Percentiles rank a stretch among this genome's conserved stretches.
Conservation (phyloP, 208 protist genomes). For the Angomonas desouzai region DNA sequence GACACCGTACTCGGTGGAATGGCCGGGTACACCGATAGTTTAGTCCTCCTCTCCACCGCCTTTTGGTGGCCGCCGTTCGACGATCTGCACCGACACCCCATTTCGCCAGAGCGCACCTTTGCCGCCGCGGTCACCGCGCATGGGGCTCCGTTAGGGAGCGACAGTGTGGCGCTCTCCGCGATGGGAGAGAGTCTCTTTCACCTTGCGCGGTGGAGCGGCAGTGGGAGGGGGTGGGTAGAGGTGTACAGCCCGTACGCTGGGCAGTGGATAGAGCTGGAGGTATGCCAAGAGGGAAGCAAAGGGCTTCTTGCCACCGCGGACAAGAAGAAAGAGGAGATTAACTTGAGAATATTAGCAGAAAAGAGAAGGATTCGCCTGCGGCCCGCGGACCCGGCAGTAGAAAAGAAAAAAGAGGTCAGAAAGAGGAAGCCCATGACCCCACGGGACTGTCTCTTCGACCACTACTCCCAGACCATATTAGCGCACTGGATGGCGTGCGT, state of each 20-base stretch:
- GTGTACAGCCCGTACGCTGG: conserved; percentile 41
- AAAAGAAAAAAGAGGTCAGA: background rate
- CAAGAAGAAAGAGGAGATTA: background rate
- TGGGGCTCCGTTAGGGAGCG: conserved; percentile 18
- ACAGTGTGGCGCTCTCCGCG: conserved; percentile 38
- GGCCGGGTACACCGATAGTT: conserved; percentile 43
- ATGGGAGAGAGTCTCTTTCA: conserved; percentile 52
- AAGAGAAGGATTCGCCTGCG: background rate
- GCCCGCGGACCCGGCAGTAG: background rate
- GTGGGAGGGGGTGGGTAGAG: background rate
- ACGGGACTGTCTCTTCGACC: conserved; percentile 6
- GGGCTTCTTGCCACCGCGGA: too few species aligned
- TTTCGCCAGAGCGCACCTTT: conserved; percentile 37
- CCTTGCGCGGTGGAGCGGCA: conserved; percentile 29
- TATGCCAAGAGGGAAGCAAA: background rate
- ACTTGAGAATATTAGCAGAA: background rate
- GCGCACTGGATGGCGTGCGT: background rate
- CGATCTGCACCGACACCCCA: conserved; percentile 35
- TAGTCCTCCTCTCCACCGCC: conserved; percentile 44
- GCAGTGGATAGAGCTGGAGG: conserved; percentile 16
- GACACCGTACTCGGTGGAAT: conserved; percentile 2
- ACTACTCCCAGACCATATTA: background rate
- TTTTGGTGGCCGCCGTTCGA: conserved; percentile 68
- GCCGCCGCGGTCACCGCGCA: conserved; percentile 33
- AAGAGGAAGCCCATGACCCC: background rate